phyloP scores from a whole-genome alignment of 306 rosid genomes.

The Medicago ruthenica region DNA sequence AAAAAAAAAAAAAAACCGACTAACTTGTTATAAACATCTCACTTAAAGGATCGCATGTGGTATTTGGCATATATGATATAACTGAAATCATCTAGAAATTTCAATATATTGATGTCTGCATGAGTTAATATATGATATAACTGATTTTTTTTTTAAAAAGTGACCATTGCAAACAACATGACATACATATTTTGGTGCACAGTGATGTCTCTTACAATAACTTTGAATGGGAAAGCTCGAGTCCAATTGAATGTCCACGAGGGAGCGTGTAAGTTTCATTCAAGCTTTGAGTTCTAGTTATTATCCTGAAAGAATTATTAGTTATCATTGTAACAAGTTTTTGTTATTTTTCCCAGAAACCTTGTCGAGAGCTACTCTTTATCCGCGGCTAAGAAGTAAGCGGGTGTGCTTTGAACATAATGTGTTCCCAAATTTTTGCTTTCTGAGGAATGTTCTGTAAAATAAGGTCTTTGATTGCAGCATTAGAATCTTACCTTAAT shows the following conservation, averaged over 20 bases:
- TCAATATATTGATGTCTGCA: too few relatives aligned
- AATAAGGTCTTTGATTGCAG: slow-evolving; percentile 21
- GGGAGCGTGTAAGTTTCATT: slow-evolving; percentile 76
- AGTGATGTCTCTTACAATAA: slow-evolving; percentile 88
- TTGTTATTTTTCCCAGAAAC: slow-evolving; percentile 69
- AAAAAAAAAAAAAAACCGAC: too few relatives aligned
- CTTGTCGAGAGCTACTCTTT: slow-evolving; percentile 82
- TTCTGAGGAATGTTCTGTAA: slow-evolving; percentile 21
- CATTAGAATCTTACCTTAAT: slow-evolving; percentile 31
- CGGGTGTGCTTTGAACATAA: slow-evolving; percentile 34
- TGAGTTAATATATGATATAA: slow-evolving; percentile 24
- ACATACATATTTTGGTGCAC: slow-evolving; percentile 50
- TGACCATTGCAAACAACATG: not conserved
- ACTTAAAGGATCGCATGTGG: too few relatives aligned
- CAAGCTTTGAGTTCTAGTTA: slow-evolving; percentile 19
- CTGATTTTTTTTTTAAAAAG: not conserved
- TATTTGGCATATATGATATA: slow-evolving; percentile 22
- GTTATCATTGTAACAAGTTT: slow-evolving; percentile 31
- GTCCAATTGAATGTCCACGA: slow-evolving; percentile 71
- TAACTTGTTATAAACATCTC: too few relatives aligned
- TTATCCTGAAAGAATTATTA: slow-evolving; percentile 15
- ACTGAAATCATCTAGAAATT: not conserved
- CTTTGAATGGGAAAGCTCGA: slow-evolving; percentile 73
- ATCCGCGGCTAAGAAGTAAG: slow-evolving; percentile 63
- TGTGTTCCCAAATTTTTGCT: slow-evolving; percentile 26